These are phyloP conservation scores for Aspergillus bertholletiae DNA, from an alignment of 495 filamentous ascomycete genomes.

Conservation along the genomic window DNA sequence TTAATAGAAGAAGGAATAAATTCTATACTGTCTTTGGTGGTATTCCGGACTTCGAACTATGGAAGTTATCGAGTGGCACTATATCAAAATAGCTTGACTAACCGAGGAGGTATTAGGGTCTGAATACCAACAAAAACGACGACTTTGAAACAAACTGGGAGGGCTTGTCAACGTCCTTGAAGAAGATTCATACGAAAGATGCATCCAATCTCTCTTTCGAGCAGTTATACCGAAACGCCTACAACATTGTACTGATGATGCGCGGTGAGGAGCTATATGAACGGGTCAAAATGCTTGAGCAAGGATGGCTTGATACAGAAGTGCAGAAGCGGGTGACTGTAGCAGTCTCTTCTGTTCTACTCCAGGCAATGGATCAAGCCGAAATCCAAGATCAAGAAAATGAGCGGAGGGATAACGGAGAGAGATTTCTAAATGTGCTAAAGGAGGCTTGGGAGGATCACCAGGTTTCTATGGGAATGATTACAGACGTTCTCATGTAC, in stretches of 20 bases:
- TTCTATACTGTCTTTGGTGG: not conserved
- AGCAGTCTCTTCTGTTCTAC: constrained; percentile 59
- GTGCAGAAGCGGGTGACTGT: constrained; percentile 61
- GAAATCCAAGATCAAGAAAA: constrained; percentile 54
- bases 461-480: constrained; percentile 92
- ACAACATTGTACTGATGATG: constrained; percentile 88
- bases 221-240: constrained; percentile 91
- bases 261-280: constrained; percentile 82
- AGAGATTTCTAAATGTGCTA: constrained; percentile 74
- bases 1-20: not conserved
- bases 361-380: constrained; percentile 38
- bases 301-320: constrained; percentile 67
- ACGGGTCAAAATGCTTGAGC: constrained; percentile 72
- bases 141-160: constrained; percentile 85
- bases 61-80: constrained; percentile 1
- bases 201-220: constrained; percentile 90
- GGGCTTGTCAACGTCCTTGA: constrained; percentile 66
- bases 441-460: constrained; percentile 84
- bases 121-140: constrained; percentile 49
- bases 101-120: constrained; percentile 40
- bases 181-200: constrained; percentile 88
- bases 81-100: constrained; percentile 6
- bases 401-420: constrained; percentile 75
- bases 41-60: constrained; percentile 4
- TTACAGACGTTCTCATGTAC: constrained; percentile 97